A percentile compares a stretch with the other conserved stretches of the same genome.
Evolutionary conservation across 2,329 filamentous ascomycete genomes (phyloP).

Genomic region (Myriangium duriaei): DNA sequence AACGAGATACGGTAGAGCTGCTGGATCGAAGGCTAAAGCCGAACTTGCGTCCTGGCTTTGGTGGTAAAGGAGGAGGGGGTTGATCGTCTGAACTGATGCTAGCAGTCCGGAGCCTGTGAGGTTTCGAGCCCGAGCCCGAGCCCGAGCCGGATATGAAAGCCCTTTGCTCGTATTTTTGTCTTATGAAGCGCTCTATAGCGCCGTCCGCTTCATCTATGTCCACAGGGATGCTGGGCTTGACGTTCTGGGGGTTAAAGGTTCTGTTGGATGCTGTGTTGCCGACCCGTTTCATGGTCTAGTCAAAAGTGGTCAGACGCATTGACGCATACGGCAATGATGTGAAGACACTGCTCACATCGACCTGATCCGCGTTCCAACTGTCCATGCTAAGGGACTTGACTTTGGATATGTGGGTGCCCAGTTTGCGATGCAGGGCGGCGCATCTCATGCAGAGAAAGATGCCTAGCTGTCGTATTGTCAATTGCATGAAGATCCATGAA

Average conservation of each 20-base stretch:
- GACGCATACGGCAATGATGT: slow-evolving; percentile 40
- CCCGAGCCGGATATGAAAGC: slow-evolving; percentile 29
- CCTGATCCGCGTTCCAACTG: slow-evolving; percentile 89
- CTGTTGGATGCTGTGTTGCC: slow-evolving; percentile 81
- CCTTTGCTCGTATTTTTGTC: slow-evolving; percentile 77
- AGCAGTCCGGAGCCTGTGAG: slow-evolving; percentile 42
- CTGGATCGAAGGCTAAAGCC: slow-evolving; percentile 54
- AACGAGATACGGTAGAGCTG: slow-evolving; percentile 55
- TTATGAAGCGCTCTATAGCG: slow-evolving; percentile 89
- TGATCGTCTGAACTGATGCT: slow-evolving; percentile 41
- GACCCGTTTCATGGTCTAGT: slow-evolving; percentile 81
- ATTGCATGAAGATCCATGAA: not conserved
- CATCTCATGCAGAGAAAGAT: slow-evolving; percentile 97
- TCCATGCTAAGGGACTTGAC: slow-evolving; percentile 99
- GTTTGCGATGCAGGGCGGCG: slow-evolving; percentile 88
- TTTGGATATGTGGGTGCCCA: slow-evolving; percentile 96
- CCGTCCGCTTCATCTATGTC: slow-evolving; percentile 88
- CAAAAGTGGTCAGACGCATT: slow-evolving; percentile 7
- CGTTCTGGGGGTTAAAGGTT: slow-evolving; percentile 75
- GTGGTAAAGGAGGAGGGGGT: slow-evolving; percentile 45
- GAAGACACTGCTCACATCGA: slow-evolving; percentile 55
- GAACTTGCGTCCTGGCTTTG: slow-evolving; percentile 48
- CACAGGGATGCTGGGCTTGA: slow-evolving; percentile 71
- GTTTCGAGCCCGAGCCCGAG: not conserved
- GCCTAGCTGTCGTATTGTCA: slow-evolving; percentile 51